Evolutionary conservation across 495 filamentous ascomycete genomes (phyloP), one percentile per base, ranked within the genome.

Genomic region (Aspergillus affinis): DNA sequence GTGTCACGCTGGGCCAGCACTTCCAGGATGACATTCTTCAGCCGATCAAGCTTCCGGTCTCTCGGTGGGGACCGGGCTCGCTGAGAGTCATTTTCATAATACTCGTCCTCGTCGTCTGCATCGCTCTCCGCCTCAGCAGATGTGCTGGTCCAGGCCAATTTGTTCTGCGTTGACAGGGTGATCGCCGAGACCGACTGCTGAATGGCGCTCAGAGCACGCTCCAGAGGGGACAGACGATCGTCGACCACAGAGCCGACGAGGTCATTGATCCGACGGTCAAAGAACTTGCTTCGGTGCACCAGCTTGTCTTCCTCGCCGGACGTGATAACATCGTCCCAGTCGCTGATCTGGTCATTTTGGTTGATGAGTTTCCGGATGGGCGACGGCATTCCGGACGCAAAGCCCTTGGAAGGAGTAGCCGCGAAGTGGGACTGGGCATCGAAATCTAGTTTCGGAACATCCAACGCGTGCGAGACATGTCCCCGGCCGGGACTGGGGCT

Each of bases 61-160:
- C 86, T 82, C 62, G 83, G 84, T 8, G 90, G 86, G 15, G 81
- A 82, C 29, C 88, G 84, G 30, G 82, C 78, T 46, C 76, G 72
- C 36, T 74, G 72, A 8, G 74, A 74, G 0, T 68, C 71, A 49
- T 72, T 61, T 21, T 76, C 65, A 23, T 84, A 84, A 18, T 82
- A 74, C 7, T 85, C 87, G 65, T 96, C 93, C 67, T 97, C 93
- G 62, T 98, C 94, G 62, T 98, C 94, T 2, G 93, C 94, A 74
- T 97, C 94, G 51, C 93, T 82, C 51, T 85, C 85, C 46, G 84
- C 73, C 46, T 88, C 85, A 10, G 80, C 82, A 51, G 88, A 88
- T 18, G 83, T 69, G 62, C 86, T 88, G 61, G 83, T 78, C 63
- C 74, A 72, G 41, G 74, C 70, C 54, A 73, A 69, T 48, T 73